Base-by-base conservation (phyloP, 2,329 filamentous ascomycete genomes). In the Neocatenulostroma microsporum region DNA sequence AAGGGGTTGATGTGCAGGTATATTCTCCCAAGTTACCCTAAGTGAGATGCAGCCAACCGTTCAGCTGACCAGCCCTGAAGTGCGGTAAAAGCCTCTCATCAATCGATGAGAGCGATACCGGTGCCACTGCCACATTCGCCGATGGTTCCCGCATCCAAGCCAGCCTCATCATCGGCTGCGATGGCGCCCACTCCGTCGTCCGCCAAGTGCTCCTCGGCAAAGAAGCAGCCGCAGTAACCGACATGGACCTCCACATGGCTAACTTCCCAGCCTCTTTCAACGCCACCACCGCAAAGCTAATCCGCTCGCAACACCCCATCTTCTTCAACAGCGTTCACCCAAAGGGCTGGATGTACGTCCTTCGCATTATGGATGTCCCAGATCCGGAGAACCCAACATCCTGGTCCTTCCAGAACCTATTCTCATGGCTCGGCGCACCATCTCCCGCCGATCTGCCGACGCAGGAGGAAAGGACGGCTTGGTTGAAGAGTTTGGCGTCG, bases 1-100 rank as follows among this genome's bases (percentile, higher is more conserved):
- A 49, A 26, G 42, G 41, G 9, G 23, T 49, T n/a, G 44, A 46
- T 14, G 29, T 44, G 15, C 15, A 39, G 36, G 40, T 46, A n/a
- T n/a, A n/a, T n/a, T n/a, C n/a, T n/a, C n/a, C n/a, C n/a, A n/a
- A n/a, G n/a, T n/a, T n/a, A n/a, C n/a, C n/a, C n/a, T n/a, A n/a
- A n/a, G n/a, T n/a, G n/a, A n/a, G n/a, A n/a, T n/a, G n/a, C n/a
- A n/a, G n/a, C n/a, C n/a, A n/a, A n/a, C n/a, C n/a, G n/a, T n/a
- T n/a, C n/a, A n/a, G n/a, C n/a, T n/a, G n/a, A n/a, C n/a, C n/a
- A n/a, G n/a, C n/a, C n/a, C n/a, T n/a, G n/a, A 23, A 46, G 44
- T 44, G 38, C 25, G 39, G 39, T n/a, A 44, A 44, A 25, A 24
- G 25, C 10, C 21, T 47, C n/a, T n/a, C n/a, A n/a, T n/a, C 15